Evolutionary conservation across 441 rosid genomes (phyloP), one percentile per base, ranked within the genome.

Genomic region (Cnidoscolus chayamansa): DNA sequence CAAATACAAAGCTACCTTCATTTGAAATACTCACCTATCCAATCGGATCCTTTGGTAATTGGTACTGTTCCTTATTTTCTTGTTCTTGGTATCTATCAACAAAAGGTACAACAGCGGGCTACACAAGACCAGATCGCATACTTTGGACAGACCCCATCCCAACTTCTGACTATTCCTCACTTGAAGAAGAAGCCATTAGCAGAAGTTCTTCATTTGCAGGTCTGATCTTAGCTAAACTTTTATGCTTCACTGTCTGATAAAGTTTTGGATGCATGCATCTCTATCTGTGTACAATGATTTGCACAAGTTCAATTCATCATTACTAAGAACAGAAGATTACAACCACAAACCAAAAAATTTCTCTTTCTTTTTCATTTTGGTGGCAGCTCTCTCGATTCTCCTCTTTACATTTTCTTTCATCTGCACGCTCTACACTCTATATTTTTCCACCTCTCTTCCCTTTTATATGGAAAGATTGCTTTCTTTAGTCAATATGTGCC

Each of bases 121-220:
- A 88, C 93, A 0, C 99, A 96, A 87, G 99, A 96, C 81, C 98
- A 96, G 82, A 96, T 96, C 66, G 93, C 99, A 78, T 93, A 96
- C 84, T 96, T 96, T 83, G 99, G 98, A 75, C 99, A 96, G 81
- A 96, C 99, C 43, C 98, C 99, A 75, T 96, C 98, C 76, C 98
- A 93, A 83, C 98, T 96, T 74, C 83, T 93, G 37, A 90, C 88
- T 49, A 85, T 82, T 63, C 98, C 99, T 80, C 98, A 96, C 86
- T 74, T 85, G 88, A 93, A 87, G 78, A 86, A 81, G 83, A 88
- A 88, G 91, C 94, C 96, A 40, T 77, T 90, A 72, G 78, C 91
- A 53, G 97, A 96, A 75, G 94, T 89, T 83, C 90, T 92, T 79
- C 97, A 88, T 81, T 78, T 93, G 83, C 98, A 93, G 98, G 99